Evolutionary conservation across 345 rosid genomes (phyloP).

Genomic region (Populus alba): DNA sequence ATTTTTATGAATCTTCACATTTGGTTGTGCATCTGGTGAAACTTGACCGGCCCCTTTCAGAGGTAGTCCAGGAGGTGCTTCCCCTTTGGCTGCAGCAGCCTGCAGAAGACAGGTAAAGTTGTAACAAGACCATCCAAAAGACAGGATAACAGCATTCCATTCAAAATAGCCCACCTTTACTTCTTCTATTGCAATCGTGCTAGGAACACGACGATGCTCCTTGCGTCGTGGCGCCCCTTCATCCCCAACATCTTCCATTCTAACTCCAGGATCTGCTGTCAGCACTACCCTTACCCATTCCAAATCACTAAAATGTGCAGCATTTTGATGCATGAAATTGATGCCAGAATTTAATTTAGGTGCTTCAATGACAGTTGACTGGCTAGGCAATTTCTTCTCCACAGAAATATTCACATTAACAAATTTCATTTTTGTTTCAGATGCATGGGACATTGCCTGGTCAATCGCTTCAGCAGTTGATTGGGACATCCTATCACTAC

Average conservation of each 20-base stretch:
- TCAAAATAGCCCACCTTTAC: constrained; percentile 62
- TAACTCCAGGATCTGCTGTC: constrained; percentile 72
- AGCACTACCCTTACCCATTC: constrained; percentile 94
- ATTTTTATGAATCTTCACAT: constrained; percentile 45
- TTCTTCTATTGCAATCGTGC: constrained; percentile 98
- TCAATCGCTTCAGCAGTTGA: constrained; percentile 98
- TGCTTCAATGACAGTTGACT: constrained; percentile 19
- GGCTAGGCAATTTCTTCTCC: constrained; percentile 39
- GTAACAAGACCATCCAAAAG: constrained; percentile 5
- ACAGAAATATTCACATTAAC: constrained; percentile 66
- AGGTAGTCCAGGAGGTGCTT: constrained; percentile 99
- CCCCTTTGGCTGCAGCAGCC: constrained; percentile 99
- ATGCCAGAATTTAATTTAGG: constrained; percentile 23
- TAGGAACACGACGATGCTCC: constrained; percentile 99
- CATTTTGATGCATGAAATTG: constrained; percentile 17
- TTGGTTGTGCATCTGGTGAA: constrained; percentile 82
- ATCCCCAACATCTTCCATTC: constrained; percentile 70
- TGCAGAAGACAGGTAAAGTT: constrained; percentile 35
- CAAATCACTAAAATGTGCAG: constrained; percentile 45
- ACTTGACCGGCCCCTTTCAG: constrained; percentile 96
- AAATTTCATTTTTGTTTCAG: constrained; percentile 70
- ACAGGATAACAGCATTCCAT: neutral
- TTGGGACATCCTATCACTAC: constrained; percentile 91
- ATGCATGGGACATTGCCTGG: constrained; percentile 90
- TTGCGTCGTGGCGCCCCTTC: constrained; percentile 61